Evolutionary conservation across 73 alveolate species (phyloP).

Genomic region (Paramecium bursaria): DNA sequence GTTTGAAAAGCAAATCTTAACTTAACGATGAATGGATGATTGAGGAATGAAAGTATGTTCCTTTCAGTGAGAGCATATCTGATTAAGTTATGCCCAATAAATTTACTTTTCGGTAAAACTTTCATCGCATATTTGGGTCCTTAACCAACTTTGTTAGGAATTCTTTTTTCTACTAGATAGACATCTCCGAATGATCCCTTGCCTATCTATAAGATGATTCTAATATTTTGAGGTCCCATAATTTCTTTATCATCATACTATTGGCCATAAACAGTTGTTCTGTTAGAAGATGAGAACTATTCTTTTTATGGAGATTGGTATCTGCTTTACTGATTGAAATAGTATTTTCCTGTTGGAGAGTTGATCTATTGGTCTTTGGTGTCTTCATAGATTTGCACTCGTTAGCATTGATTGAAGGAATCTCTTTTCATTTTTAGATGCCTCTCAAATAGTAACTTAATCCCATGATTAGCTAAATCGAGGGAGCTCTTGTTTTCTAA

Average conservation of each 20-base stretch:
- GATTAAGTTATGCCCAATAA: slow-evolving; percentile 88
- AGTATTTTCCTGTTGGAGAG: slow-evolving; percentile 20
- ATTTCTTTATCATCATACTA: slow-evolving; percentile 19
- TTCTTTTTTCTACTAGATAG: slow-evolving; percentile 89
- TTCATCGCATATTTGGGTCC: slow-evolving; percentile 90
- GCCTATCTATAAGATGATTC: slow-evolving; percentile 73
- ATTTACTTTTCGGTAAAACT: slow-evolving; percentile 86
- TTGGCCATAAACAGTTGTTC: slow-evolving; percentile 14
- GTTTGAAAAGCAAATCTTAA: slow-evolving; percentile 95
- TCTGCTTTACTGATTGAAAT: slow-evolving; percentile 12
- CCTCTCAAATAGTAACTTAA: slow-evolving; percentile 14
- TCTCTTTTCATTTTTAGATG: slow-evolving; percentile 46
- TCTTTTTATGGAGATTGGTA: slow-evolving; percentile 6
- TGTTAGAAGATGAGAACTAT: slow-evolving; percentile 12
- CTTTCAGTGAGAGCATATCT: slow-evolving; percentile 97
- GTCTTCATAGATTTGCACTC: slow-evolving; percentile 52
- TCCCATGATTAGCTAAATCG: slow-evolving; percentile 19
- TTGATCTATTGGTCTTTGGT: neutral
- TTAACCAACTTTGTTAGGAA: slow-evolving; percentile 64
- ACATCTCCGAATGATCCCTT: slow-evolving; percentile 98
- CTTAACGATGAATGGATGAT: slow-evolving; percentile 94
- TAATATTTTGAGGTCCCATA: slow-evolving; percentile 54
- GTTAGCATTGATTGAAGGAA: slow-evolving; percentile 39
- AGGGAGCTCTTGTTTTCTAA: slow-evolving; percentile 6
- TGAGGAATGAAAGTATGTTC: slow-evolving; percentile 82